Evolutionary conservation across 768 basidiomycete species (phyloP).

Genomic region (Russula sp.): DNA sequence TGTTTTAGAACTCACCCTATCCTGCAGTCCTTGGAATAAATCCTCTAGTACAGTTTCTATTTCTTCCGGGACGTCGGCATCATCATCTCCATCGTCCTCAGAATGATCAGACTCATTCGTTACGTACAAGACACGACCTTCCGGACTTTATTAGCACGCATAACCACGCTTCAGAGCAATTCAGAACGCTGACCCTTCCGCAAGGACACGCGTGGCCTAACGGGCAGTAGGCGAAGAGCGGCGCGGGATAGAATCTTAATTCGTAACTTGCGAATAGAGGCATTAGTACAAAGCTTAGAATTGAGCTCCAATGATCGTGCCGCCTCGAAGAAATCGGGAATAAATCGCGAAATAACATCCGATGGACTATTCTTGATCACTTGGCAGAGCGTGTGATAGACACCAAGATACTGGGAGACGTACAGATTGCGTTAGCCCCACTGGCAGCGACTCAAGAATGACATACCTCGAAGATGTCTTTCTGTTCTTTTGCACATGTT

Average conservation of each 20-base stretch:
- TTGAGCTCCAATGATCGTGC: constrained; percentile 44
- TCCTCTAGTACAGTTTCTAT: constrained; percentile 72
- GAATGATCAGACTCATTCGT: constrained; percentile 28
- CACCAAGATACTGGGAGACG: constrained; percentile 57
- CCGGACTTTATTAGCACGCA: constrained; percentile 10
- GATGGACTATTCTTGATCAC: constrained; percentile 61
- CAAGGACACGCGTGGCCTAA: constrained; percentile 38
- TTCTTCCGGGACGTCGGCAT: constrained; percentile 71
- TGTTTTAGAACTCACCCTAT: constrained; percentile 59
- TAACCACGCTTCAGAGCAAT: background rate
- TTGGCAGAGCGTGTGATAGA: constrained; percentile 67
- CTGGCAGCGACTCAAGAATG: constrained; percentile 1
- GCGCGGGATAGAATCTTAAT: constrained; percentile 67
- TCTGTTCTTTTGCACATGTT: constrained; percentile 2
- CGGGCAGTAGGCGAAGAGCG: constrained; percentile 60
- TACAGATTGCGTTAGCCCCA: constrained; percentile 9
- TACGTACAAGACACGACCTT: constrained; percentile 5
- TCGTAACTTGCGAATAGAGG: constrained; percentile 63
- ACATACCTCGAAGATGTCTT: constrained; percentile 26
- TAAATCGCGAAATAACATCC: constrained; percentile 48
- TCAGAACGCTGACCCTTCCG: constrained; percentile 42
- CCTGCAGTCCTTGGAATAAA: constrained; percentile 70
- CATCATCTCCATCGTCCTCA: constrained; percentile 37
- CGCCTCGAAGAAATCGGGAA: constrained; percentile 47
- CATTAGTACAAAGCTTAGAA: constrained; percentile 49